These are phyloP conservation scores for Colletotrichum chrysophilum DNA, from an alignment of 2,329 filamentous ascomycete species.

Conservation along the genomic window DNA sequence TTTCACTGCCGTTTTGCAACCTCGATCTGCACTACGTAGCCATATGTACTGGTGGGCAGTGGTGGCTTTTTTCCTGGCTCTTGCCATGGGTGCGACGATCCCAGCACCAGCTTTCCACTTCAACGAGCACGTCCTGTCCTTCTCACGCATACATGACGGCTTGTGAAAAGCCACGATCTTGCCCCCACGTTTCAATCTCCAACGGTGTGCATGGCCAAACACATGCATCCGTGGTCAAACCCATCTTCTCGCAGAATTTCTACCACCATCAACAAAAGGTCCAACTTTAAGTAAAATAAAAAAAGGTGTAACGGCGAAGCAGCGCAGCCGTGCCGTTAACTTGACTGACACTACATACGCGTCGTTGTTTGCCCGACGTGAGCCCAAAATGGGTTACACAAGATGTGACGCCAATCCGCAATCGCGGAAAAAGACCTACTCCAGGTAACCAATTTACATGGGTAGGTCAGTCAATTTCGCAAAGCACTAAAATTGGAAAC, in stretches of 20 bases:
- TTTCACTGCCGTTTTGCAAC: constrained; percentile 4
- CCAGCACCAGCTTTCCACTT: neutral
- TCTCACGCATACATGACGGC: neutral
- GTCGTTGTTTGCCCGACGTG: neutral
- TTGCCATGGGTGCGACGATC: neutral
- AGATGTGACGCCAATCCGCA: neutral
- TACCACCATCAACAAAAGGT: neutral
- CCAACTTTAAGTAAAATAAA: neutral
- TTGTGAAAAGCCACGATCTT: neutral
- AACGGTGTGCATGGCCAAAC: neutral
- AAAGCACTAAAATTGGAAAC: constrained; percentile 7
- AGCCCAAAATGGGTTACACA: neutral
- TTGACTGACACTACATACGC: neutral
- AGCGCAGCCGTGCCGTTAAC: neutral
- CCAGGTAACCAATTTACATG: neutral
- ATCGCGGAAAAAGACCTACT: neutral
- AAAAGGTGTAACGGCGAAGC: neutral
- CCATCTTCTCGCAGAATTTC: neutral
- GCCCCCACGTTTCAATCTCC: neutral
- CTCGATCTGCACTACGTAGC: neutral
- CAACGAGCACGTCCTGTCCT: neutral
- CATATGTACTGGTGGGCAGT: neutral
- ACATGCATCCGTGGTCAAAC: neutral
- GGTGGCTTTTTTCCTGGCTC: neutral
- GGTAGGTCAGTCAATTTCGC: neutral